phyloP scores from a whole-genome alignment of 441 rosid genomes.

The Kokia cookei region DNA sequence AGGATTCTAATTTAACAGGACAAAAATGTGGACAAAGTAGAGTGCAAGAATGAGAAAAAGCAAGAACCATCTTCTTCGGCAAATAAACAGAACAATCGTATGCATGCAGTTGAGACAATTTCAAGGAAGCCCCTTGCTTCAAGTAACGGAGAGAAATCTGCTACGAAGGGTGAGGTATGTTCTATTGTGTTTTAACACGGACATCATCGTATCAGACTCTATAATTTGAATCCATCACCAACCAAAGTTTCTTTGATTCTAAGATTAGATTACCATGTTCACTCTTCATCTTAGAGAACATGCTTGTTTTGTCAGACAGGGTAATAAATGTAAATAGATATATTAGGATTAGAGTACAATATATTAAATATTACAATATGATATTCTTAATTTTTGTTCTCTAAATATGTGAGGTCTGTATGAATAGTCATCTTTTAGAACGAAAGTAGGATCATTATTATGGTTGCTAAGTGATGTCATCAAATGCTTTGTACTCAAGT shows the following conservation, averaged over 20 bases:
- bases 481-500: neutral
- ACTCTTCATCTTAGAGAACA: too few relatives aligned
- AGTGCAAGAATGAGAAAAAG: constrained; percentile 24
- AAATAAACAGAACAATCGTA: constrained; percentile 29
- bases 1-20: constrained; percentile 22
- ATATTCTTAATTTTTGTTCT: too few relatives aligned
- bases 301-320: too few relatives aligned
- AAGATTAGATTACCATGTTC: neutral
- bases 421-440: too few relatives aligned
- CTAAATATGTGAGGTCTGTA: too few relatives aligned
- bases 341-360: too few relatives aligned
- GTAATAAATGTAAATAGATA: too few relatives aligned
- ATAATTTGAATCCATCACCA: neutral
- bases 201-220: neutral
- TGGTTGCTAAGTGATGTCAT: too few relatives aligned
- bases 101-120: constrained; percentile 18
- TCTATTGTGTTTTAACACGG: constrained; percentile 1
- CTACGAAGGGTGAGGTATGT: constrained; percentile 66
- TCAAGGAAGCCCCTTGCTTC: constrained; percentile 11
- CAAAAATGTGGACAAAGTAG: constrained; percentile 25
- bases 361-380: too few relatives aligned
- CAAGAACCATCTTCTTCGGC: constrained; percentile 23
- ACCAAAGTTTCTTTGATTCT: neutral
- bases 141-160: constrained; percentile 40
- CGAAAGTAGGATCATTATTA: too few relatives aligned